Conservation (phyloP, 257 asterid genomes). For the Solanum commersonii region DNA sequence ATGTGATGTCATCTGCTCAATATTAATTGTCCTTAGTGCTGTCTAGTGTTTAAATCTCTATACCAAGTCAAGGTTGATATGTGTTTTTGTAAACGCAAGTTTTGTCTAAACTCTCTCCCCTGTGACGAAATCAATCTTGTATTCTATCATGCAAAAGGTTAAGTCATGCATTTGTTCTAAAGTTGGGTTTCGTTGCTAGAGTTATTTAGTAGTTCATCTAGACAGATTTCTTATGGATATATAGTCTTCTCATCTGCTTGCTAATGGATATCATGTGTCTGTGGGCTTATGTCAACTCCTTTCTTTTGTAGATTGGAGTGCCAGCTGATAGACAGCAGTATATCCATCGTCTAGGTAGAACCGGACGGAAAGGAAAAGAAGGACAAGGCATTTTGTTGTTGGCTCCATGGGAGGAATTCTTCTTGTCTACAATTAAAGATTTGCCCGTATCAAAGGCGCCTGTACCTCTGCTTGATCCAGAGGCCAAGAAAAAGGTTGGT, state of each 20-base stretch:
- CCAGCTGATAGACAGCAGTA: constrained; percentile 93
- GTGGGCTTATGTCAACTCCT: background rate
- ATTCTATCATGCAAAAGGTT: background rate
- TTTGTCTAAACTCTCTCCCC: background rate
- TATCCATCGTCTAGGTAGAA: constrained; percentile 91
- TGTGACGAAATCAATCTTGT: background rate
- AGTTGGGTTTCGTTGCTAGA: background rate
- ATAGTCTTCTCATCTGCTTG: background rate
- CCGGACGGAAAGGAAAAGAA: constrained; percentile 95
- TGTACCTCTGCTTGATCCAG: constrained; percentile 76
- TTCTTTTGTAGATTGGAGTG: constrained; percentile 55
- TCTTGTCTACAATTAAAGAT: constrained; percentile 69
- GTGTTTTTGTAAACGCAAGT: background rate
- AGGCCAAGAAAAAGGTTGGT: constrained; percentile 57
- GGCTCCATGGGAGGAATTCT: constrained; percentile 98
- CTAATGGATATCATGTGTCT: background rate
- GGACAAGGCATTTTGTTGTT: constrained; percentile 80
- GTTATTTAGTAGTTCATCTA: background rate
- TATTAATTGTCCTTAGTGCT: background rate
- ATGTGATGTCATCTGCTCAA: background rate
- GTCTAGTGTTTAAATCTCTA: background rate
- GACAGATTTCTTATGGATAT: background rate
- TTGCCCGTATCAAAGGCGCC: constrained; percentile 71
- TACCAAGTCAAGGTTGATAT: background rate
- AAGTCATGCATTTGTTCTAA: background rate